These are phyloP conservation scores for Globisporangium cederbergense DNA, from an alignment of 352 stramenopile species.

Conservation along the genomic window DNA sequence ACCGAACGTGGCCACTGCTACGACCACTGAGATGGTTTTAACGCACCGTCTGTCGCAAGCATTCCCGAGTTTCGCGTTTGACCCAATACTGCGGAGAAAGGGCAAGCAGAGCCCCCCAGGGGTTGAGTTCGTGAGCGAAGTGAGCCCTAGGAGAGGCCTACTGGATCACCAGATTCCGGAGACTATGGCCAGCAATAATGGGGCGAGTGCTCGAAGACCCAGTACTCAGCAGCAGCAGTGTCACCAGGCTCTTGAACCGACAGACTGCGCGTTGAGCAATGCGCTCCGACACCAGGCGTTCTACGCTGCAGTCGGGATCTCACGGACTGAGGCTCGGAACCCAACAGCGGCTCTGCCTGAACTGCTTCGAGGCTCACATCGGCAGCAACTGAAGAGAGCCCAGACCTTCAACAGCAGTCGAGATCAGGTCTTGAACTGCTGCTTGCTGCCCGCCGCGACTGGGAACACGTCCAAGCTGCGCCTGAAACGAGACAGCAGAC, in stretches of 20 bases:
- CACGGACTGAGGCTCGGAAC: background rate
- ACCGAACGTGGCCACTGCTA: background rate
- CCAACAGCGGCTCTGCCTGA: background rate
- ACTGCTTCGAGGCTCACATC: background rate
- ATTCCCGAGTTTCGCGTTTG: conserved; percentile 7
- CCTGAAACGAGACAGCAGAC: background rate
- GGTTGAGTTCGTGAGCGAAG: background rate
- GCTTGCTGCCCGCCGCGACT: conserved; percentile 22
- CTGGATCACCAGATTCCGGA: background rate
- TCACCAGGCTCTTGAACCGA: background rate
- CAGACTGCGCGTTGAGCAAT: background rate
- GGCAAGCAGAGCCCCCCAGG: background rate
- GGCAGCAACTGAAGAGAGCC: background rate
- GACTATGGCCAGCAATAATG: background rate
- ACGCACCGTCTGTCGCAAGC: background rate
- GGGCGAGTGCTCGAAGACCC: background rate
- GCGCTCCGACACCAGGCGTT: background rate
- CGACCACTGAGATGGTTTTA: background rate
- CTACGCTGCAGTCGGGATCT: background rate
- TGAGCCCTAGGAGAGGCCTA: background rate
- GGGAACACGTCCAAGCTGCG: background rate
- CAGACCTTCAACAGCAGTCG: background rate
- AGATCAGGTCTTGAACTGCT: conserved; percentile 23
- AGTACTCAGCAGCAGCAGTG: background rate
- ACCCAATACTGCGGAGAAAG: background rate